Base-by-base conservation (phyloP, 129 eudicot species). In the Glebionis coronaria region DNA sequence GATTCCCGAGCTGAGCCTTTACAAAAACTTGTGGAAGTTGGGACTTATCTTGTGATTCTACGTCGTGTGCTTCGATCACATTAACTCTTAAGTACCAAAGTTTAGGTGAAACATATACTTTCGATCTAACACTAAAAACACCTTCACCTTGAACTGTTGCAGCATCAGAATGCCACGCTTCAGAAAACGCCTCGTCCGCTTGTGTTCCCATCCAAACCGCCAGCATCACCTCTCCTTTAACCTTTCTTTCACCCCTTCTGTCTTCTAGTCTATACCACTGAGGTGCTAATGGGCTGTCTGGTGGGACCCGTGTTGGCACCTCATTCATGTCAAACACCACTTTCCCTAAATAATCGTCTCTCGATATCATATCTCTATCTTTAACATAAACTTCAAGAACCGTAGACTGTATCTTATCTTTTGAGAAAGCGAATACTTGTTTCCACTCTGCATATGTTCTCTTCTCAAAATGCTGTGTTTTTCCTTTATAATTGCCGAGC, bases 141-240 rank as follows among this genome's bases (percentile, higher is more conserved):
- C 94, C 90, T 35, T 91, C 96, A 4, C 97, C 97, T 2, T 80
- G 80, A 31, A 91, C 96, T 14, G 83, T 63, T 8, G 96, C 92
- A 13, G 96, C 96, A 63, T 92, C 98, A 0, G 96, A 82, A 62
- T 92, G 98, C 98, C 98, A 93, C 0, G 98, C 91, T 69, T 92
- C 98, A 0, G 98, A 85, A 71, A 92, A 92, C 23, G 96, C 98
- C 75, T 92, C 98, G 56, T 92, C 98, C 1, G 98, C 98, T 73
- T 92, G 98, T 1, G 96, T 92, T 9, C 98, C 98, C 95, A 86
- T 81, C 98, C 98, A 92, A 66, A 92, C 98, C 1, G 98, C 98
- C 75, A 92, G 78, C 98, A 92, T 92, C 9, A 92, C 49, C 77
- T 88, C 96, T 2, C 96, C 98, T 67, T 74, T 85, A 1, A 76